phyloP scores from a whole-genome alignment of 192 early-diverging fungal species.

The Hyaloraphidium curvatum region DNA sequence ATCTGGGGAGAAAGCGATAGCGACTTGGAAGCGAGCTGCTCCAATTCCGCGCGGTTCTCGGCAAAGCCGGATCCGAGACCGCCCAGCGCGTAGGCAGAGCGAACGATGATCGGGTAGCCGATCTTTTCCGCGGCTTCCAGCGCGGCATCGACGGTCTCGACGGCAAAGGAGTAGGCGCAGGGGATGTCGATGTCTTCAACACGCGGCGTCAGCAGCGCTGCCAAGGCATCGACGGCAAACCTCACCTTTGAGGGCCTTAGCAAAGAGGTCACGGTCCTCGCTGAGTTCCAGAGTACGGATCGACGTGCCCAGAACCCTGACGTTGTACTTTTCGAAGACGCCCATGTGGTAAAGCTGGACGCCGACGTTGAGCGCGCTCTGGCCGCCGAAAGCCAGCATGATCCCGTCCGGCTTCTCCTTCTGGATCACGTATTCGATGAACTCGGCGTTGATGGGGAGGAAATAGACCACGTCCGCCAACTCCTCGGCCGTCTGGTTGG shows the following conservation, averaged over 20 bases:
- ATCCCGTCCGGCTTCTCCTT: constrained; percentile 91
- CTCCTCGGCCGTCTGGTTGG: constrained; percentile 85
- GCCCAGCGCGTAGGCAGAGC: constrained; percentile 83
- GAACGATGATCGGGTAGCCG: constrained; percentile 85
- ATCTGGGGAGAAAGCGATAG: constrained; percentile 78
- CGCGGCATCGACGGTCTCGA: constrained; percentile 70
- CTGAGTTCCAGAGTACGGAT: constrained; percentile 76
- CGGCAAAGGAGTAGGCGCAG: constrained; percentile 74
- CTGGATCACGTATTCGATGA: constrained; percentile 77
- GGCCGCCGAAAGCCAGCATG: constrained; percentile 88
- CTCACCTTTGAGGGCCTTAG: constrained; percentile 63
- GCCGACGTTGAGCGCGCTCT: constrained; percentile 88
- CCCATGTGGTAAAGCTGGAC: constrained; percentile 71
- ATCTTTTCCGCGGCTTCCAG: constrained; percentile 65
- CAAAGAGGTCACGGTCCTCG: constrained; percentile 94
- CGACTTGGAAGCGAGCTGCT: constrained; percentile 60
- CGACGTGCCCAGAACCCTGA: constrained; percentile 90
- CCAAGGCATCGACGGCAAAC: neutral
- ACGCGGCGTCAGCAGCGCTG: neutral
- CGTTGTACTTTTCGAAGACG: constrained; percentile 52
- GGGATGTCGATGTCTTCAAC: constrained; percentile 59
- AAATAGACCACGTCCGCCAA: constrained; percentile 93
- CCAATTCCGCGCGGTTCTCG: constrained; percentile 46
- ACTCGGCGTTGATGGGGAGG: constrained; percentile 81
- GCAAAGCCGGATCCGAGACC: constrained; percentile 97